These are phyloP conservation scores for Cercophora samala DNA, from an alignment of 495 filamentous ascomycete genomes.

Conservation along the genomic window DNA sequence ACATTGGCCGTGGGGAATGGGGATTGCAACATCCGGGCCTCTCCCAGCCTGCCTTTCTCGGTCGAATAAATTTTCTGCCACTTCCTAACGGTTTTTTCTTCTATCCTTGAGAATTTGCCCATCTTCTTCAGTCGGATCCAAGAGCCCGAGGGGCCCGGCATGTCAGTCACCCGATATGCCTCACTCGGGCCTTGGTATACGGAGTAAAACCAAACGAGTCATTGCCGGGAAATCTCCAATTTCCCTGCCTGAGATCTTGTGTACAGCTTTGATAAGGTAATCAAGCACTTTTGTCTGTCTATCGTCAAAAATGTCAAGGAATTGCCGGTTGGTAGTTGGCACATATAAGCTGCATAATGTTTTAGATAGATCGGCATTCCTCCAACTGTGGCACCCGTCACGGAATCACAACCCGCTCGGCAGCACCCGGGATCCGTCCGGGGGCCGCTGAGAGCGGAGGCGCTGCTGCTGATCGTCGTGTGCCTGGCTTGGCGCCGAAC, in stretches of 20 bases:
- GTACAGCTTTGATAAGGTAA: too few relatives aligned
- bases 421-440: background rate
- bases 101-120: too few relatives aligned
- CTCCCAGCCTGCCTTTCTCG: constrained; percentile 2
- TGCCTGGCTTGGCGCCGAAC: background rate
- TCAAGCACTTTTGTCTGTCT: too few relatives aligned
- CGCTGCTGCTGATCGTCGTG: background rate
- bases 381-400: background rate
- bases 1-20: background rate
- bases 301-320: background rate
- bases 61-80: background rate
- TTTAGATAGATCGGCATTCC: background rate
- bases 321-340: background rate
- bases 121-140: too few relatives aligned
- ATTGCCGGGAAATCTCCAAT: background rate
- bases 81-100: background rate
- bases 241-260: background rate
- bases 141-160: too few relatives aligned
- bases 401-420: background rate
- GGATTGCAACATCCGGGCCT: constrained; percentile 8
- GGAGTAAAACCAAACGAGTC: background rate
- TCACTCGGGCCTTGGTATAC: background rate
- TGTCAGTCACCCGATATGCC: background rate
- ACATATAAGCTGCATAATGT: background rate
- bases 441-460: background rate